A percentile compares a stretch with the other conserved stretches of the same genome.
Evolutionary conservation across 176 grass and related monocot genomes (phyloP).

Genomic region (Pontederia crassipes): DNA sequence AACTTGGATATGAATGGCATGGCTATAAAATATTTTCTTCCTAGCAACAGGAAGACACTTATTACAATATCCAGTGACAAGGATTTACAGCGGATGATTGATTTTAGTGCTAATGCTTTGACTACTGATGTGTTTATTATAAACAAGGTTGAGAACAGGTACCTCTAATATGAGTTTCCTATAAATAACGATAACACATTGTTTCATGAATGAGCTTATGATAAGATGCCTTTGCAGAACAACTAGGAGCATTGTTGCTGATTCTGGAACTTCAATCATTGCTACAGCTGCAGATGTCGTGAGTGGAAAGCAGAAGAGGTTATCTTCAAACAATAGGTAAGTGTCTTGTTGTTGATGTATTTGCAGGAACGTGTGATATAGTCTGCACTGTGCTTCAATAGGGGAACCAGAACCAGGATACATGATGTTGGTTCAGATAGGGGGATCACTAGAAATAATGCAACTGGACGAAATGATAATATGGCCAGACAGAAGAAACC

Average conservation of each 20-base stretch:
- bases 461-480: slow-evolving; percentile 24
- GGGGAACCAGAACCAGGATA: slow-evolving; percentile 58
- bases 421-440: slow-evolving; percentile 21
- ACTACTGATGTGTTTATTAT: slow-evolving; percentile 74
- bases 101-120: slow-evolving; percentile 63
- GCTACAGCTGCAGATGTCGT: slow-evolving; percentile 35
- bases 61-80: slow-evolving; percentile 84
- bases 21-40: slow-evolving; percentile 89
- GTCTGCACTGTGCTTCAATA: slow-evolving; percentile 24
- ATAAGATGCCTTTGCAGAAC: slow-evolving; percentile 15
- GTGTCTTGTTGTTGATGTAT: neutral
- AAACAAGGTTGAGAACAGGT: slow-evolving; percentile 77
- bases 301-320: slow-evolving; percentile 43
- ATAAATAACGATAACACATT: neutral
- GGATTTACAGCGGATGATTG: slow-evolving; percentile 92
- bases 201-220: neutral
- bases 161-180: slow-evolving; percentile 6
- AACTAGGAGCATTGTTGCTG: slow-evolving; percentile 42
- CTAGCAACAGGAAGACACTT: slow-evolving; percentile 67
- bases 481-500: slow-evolving; percentile 40
- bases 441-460: slow-evolving; percentile 19
- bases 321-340: slow-evolving; percentile 40
- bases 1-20: slow-evolving; percentile 56
- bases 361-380: neutral
- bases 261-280: slow-evolving; percentile 48